Conservation (phyloP, 345 rosid genomes). For the Dimocarpus longan region DNA sequence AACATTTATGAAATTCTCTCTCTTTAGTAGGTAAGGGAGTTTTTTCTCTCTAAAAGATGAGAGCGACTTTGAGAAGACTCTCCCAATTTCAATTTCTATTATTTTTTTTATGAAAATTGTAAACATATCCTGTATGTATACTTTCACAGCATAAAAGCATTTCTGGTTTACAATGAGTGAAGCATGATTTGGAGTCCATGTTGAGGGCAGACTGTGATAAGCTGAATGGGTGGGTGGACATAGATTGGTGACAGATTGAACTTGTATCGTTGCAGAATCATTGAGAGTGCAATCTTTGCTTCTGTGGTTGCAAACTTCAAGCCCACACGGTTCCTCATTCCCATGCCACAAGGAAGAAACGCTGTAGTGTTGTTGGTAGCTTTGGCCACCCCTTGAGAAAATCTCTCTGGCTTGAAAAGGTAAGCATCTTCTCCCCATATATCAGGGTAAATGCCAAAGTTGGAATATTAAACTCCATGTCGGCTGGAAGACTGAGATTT, state of each 20-base stretch:
- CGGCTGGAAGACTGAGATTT: slow-evolving; percentile 31
- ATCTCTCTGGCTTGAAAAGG: slow-evolving; percentile 51
- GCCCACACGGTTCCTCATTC: slow-evolving; percentile 46
- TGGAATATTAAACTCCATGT: slow-evolving; percentile 21
- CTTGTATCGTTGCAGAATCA: slow-evolving; percentile 51
- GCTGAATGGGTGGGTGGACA: slow-evolving; percentile 36
- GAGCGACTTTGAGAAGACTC: too few relatives aligned
- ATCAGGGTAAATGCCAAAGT: slow-evolving; percentile 31
- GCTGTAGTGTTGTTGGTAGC: slow-evolving; percentile 44
- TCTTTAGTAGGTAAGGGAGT: too few relatives aligned
- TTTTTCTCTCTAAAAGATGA: too few relatives aligned
- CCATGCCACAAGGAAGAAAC: slow-evolving; percentile 47
- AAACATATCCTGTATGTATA: too few relatives aligned
- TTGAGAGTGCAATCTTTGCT: slow-evolving; percentile 44
- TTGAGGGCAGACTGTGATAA: slow-evolving; percentile 32
- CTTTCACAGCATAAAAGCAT: not conserved
- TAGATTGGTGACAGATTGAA: slow-evolving; percentile 42
- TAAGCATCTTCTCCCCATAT: slow-evolving; percentile 50
- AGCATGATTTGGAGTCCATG: slow-evolving; percentile 47
- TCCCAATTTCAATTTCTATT: too few relatives aligned
- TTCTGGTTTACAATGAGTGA: slow-evolving; percentile 13
- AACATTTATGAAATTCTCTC: too few relatives aligned
- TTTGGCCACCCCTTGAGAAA: slow-evolving; percentile 43
- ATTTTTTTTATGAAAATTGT: too few relatives aligned
- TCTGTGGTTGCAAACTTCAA: slow-evolving; percentile 36